These are phyloP conservation scores for Curvularia spicifera DNA, from an alignment of 2,329 filamentous ascomycete species.

Conservation along the genomic window DNA sequence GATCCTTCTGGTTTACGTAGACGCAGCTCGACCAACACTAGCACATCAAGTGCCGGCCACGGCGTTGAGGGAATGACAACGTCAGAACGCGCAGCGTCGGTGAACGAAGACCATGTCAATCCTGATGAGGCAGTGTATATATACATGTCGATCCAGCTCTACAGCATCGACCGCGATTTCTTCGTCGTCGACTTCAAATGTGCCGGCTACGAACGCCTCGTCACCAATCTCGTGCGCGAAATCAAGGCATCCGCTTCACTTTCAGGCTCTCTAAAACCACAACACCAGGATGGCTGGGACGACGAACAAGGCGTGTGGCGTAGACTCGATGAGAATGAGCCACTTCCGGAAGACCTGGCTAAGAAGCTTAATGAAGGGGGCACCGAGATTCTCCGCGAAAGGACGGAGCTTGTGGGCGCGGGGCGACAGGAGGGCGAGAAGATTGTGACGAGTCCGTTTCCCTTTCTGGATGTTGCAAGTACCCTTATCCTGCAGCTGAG, in stretches of 20 bases:
- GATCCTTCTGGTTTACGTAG: constrained; percentile 35
- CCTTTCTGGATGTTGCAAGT: constrained; percentile 92
- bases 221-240: constrained; percentile 54
- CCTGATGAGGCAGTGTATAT: constrained; percentile 79
- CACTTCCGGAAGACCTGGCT: constrained; percentile 38
- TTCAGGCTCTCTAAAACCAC: constrained; percentile 24
- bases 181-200: constrained; percentile 99
- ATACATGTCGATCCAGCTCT: constrained; percentile 81
- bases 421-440: constrained; percentile 76
- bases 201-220: constrained; percentile 92
- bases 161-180: constrained; percentile 79
- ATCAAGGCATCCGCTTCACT: constrained; percentile 39
- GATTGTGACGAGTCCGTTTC: constrained; percentile 92
- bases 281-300: constrained; percentile 44
- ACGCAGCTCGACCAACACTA: constrained; percentile 44
- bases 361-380: constrained; percentile 41
- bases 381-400: constrained; percentile 47
- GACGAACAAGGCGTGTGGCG: constrained; percentile 46
- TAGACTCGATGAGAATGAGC: constrained; percentile 41
- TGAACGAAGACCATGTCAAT: constrained; percentile 45
- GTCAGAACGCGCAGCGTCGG: constrained; percentile 22
- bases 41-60: constrained; percentile 35
- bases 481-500: constrained; percentile 86
- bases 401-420: constrained; percentile 52
- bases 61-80: constrained; percentile 38